A percentile compares a stretch with the other conserved stretches of the same genome.
These are phyloP conservation scores for Acanthamoeba culbertsoni DNA, from an alignment of 208 protist genomes.

Conservation along the genomic window DNA sequence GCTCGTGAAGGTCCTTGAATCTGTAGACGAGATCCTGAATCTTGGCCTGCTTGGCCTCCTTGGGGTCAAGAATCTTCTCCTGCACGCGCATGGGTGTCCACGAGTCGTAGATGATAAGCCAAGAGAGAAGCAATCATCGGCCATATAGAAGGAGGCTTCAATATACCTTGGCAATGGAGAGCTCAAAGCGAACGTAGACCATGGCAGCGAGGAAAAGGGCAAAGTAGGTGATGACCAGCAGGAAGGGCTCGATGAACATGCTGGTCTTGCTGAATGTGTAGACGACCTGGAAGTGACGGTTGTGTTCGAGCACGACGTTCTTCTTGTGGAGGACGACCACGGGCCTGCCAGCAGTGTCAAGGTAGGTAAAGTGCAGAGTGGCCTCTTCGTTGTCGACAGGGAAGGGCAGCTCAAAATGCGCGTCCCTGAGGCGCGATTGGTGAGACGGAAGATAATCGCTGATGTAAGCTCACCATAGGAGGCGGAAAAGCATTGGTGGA, in stretches of 20 bases:
- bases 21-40: background rate
- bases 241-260: conserved; percentile 69
- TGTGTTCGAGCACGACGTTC: conserved; percentile 67
- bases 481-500: background rate
- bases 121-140: background rate
- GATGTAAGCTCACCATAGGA: background rate
- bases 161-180: background rate
- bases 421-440: conserved; percentile 44
- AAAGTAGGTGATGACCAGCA: conserved; percentile 73
- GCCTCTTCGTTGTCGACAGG: conserved; percentile 26
- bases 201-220: conserved; percentile 70
- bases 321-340: conserved; percentile 57
- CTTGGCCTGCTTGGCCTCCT: background rate
- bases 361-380: conserved; percentile 63
- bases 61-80: background rate
- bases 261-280: conserved; percentile 62
- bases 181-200: conserved; percentile 63
- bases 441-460: background rate
- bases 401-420: conserved; percentile 69
- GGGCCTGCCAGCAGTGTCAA: conserved; percentile 73
- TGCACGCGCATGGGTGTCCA: background rate
- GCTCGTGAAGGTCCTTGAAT: background rate
- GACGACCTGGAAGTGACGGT: conserved; percentile 66
- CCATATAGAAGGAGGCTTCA: background rate
- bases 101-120: no score